Evolutionary conservation across 2,329 filamentous ascomycete genomes (phyloP).

Genomic region (Neopestalotiopsis clavispora): DNA sequence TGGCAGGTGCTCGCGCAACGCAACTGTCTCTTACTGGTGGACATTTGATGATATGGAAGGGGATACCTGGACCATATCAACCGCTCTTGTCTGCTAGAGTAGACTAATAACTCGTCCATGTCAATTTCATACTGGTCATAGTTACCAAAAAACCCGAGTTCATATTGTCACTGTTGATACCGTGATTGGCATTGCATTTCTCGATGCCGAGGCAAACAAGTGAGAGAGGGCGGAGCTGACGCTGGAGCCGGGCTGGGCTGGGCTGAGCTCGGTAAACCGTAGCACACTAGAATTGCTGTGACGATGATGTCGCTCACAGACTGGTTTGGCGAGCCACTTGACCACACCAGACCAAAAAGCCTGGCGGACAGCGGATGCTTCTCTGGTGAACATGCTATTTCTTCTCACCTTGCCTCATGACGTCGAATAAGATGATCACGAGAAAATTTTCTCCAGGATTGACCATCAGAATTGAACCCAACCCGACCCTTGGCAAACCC

Average conservation of each 20-base stretch:
- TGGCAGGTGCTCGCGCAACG: background rate
- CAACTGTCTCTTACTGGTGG: background rate
- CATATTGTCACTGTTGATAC: background rate
- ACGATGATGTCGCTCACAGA: background rate
- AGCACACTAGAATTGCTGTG: background rate
- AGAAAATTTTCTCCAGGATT: background rate
- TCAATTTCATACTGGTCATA: background rate
- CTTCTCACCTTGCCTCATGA: background rate
- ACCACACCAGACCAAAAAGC: background rate
- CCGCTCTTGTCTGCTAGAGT: background rate
- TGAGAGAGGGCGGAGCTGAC: background rate
- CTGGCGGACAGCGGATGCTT: background rate
- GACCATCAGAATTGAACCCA: background rate
- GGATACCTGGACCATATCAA: background rate
- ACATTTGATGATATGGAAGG: background rate
- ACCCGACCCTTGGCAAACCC: background rate
- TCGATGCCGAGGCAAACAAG: background rate
- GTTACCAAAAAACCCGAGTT: background rate
- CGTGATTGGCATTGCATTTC: background rate
- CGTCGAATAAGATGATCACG: background rate
- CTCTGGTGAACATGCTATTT: background rate
- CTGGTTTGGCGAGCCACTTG: too few relatives aligned
- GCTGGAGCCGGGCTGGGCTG: background rate
- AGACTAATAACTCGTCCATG: background rate
- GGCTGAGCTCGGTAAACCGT: background rate